phyloP scores from a whole-genome alignment of 306 rosid species.

The Vigna mungo region DNA sequence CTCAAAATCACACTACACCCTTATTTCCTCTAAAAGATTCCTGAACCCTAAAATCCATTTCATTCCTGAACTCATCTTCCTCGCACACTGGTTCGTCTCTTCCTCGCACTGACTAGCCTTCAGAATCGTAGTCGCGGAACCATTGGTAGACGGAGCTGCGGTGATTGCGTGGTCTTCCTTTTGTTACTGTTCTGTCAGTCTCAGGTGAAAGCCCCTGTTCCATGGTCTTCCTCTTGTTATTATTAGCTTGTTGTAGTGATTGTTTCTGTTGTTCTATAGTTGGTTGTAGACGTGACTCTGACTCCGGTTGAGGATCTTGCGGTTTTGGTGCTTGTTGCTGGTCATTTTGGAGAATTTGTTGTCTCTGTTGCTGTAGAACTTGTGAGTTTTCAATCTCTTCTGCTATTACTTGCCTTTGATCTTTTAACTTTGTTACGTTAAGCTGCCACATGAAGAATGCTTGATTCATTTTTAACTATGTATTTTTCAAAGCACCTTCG shows the following conservation, averaged over 20 bases:
- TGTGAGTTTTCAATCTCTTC: conserved; percentile 51
- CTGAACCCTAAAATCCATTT: too few relatives aligned
- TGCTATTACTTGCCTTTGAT: conserved; percentile 47
- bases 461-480: too few relatives aligned
- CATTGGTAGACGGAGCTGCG: too few relatives aligned
- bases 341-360: conserved; percentile 33
- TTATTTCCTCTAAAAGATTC: too few relatives aligned
- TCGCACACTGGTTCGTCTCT: too few relatives aligned
- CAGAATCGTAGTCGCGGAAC: too few relatives aligned
- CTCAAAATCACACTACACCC: too few relatives aligned
- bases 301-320: conserved; percentile 27
- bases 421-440: conserved; percentile 53
- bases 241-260: conserved; percentile 47
- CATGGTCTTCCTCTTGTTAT: conserved; percentile 78
- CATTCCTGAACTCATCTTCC: too few relatives aligned
- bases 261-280: conserved; percentile 55
- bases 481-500: too few relatives aligned
- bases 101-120: too few relatives aligned
- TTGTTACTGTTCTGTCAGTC: conserved; percentile 66
- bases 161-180: too few relatives aligned
- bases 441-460: too few relatives aligned
- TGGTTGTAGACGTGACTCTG: conserved; percentile 24
- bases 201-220: conserved; percentile 86
- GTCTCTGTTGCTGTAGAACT: conserved; percentile 32
- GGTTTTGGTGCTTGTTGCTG: conserved; percentile 25